Percentiles rank a stretch among this genome's conserved stretches.
Evolutionary conservation across 192 early-diverging fungal genomes (phyloP).

Genomic region (Mortierella alpina): DNA sequence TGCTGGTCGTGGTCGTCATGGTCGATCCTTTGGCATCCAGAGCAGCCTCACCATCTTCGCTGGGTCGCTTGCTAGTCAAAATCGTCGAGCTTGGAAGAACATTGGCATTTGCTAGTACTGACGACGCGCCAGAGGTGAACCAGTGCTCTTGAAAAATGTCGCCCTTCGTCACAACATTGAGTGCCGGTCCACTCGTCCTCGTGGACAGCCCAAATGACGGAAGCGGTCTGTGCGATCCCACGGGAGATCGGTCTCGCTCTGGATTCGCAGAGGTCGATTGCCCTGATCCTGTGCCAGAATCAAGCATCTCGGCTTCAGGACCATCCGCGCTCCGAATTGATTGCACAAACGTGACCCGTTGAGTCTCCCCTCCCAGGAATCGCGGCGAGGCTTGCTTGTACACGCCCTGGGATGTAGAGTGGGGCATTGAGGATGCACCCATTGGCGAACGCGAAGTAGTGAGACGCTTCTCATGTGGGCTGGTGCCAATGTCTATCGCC

Average conservation of each 20-base stretch:
- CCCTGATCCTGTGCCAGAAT: not conserved
- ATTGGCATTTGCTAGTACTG: conserved; percentile 14
- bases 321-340: not conserved
- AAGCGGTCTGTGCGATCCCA: not conserved
- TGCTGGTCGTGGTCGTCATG: not conserved
- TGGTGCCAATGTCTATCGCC: conserved; percentile 41
- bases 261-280: not conserved
- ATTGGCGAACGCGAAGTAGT: conserved; percentile 2
- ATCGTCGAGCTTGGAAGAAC: not conserved
- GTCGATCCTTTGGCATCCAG: no score
- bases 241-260: not conserved
- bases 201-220: conserved; percentile 26
- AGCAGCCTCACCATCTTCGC: no score
- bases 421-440: conserved; percentile 3
- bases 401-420: conserved; percentile 5
- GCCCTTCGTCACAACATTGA: conserved; percentile 38
- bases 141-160: conserved; percentile 47
- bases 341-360: no score
- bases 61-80: no score
- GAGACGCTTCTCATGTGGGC: not conserved
- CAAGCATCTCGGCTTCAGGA: not conserved
- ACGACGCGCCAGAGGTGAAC: conserved; percentile 12
- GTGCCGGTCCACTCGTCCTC: conserved; percentile 13
- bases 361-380: no score
- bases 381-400: conserved; percentile 11